phyloP scores from a whole-genome alignment of 441 rosid species.

The Viola pubescens region DNA sequence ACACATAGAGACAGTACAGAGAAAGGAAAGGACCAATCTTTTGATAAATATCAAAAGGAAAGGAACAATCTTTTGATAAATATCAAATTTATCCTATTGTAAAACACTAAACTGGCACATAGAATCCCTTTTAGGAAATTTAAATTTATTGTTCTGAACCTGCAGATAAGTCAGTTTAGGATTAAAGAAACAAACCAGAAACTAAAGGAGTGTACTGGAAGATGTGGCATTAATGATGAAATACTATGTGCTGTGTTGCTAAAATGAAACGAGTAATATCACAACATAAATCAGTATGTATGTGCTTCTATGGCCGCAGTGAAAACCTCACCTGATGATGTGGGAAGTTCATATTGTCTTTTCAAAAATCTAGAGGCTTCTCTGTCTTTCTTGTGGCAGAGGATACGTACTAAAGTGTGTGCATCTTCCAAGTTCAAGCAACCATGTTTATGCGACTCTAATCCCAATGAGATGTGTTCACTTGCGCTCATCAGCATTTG shows the following conservation, averaged over 20 bases:
- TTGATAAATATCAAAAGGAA: neutral
- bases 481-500: conserved; percentile 90
- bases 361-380: conserved; percentile 84
- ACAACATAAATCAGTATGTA: too few relatives aligned
- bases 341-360: conserved; percentile 81
- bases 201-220: too few relatives aligned
- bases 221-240: too few relatives aligned
- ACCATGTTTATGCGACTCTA: conserved; percentile 42
- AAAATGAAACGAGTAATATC: too few relatives aligned
- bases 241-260: too few relatives aligned
- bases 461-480: conserved; percentile 59
- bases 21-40: neutral
- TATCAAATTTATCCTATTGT: too few relatives aligned
- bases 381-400: conserved; percentile 95
- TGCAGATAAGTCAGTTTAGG: too few relatives aligned
- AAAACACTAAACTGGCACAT: too few relatives aligned
- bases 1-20: neutral
- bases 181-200: too few relatives aligned
- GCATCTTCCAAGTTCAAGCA: conserved; percentile 52
- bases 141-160: too few relatives aligned
- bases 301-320: neutral
- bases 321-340: conserved; percentile 72
- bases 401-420: conserved; percentile 69
- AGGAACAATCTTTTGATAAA: too few relatives aligned
- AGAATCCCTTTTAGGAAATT: too few relatives aligned